Percentiles rank a stretch among this genome's conserved stretches.
These are phyloP conservation scores for Aspergillus pseudoterreus DNA, from an alignment of 2,329 filamentous ascomycete genomes.

Conservation along the genomic window DNA sequence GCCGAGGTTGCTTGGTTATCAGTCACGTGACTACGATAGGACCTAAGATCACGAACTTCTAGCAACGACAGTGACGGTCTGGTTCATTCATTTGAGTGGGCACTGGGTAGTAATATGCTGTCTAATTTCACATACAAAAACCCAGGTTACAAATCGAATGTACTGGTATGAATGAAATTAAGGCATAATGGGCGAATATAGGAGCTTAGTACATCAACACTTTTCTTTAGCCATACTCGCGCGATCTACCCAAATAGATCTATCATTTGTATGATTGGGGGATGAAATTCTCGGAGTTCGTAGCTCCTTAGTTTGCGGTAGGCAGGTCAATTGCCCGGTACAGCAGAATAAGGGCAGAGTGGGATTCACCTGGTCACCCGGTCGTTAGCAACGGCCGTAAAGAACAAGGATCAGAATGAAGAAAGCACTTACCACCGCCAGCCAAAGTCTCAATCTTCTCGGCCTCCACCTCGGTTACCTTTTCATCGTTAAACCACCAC, in stretches of 20 bases:
- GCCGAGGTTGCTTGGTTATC: neutral
- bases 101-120: too few relatives aligned
- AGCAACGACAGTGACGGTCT: neutral
- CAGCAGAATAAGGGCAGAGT: constrained; percentile 49
- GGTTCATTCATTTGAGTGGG: too few relatives aligned
- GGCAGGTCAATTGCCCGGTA: constrained; percentile 50
- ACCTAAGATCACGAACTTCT: neutral
- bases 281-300: neutral
- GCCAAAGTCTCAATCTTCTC: constrained; percentile 89
- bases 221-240: constrained; percentile 4
- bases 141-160: neutral
- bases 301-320: constrained; percentile 30
- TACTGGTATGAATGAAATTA: neutral
- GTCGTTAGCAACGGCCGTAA: constrained; percentile 13
- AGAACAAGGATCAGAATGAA: neutral
- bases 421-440: constrained; percentile 66
- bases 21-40: neutral
- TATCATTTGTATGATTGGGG: neutral
- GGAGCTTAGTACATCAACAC: neutral
- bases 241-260: constrained; percentile 1
- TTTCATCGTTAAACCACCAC: constrained; percentile 99
- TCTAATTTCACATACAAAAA: too few relatives aligned
- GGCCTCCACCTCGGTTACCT: constrained; percentile 83
- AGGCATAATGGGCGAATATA: neutral
- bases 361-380: constrained; percentile 41